Evolutionary conservation across 2,329 filamentous ascomycete genomes (phyloP), one percentile per base, ranked within the genome.

Genomic region (Aquanectria penicillioides): DNA sequence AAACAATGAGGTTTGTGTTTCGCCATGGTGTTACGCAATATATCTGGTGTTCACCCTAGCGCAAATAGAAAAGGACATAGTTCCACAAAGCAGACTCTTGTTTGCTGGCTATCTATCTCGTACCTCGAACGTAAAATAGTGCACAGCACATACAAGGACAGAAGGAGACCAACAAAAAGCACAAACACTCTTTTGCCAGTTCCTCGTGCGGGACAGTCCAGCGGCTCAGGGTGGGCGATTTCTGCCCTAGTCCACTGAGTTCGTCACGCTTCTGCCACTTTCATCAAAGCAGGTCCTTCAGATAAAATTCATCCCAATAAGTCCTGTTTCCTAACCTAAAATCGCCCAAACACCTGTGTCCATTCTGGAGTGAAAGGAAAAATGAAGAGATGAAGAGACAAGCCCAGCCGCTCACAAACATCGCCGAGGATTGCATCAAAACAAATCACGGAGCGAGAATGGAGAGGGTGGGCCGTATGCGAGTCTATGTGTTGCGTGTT

Each of bases 301-400:
- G 17, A 44, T 29, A 44, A 40, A 48, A 62, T 46, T 51, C 61
- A 60, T 54, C 48, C 47, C 50, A 47, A 63, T 57, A 51, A 44
- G 41, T 58, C 55, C 60, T 43, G 37, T 55, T 61, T 61, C 48
- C 52, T 52, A 59, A 43, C 59, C 63, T 33, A 58, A 58, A 40
- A 51, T 65, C 68, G 63, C 68, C 64, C 29, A 63, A 67, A 70
- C 68, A 51, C 68, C 68, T 9, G 51, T 9, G 31, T 58, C 62
- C 64, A 59, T 64, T 26, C 34, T 63, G 59, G 44, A 63, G 28
- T 18, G 54, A 40, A 64, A 44, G 52, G 40, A 54, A 53, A 38
- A 55, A 61, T 44, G 46, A 34, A 50, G 59, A 37, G 50, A 48
- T 33, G 47, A 28, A 48, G 28, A 18, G 47, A 41, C 40, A 50